These are phyloP conservation scores for Trichoderma asperellum DNA, from an alignment of 2,329 filamentous ascomycete genomes.

Conservation along the genomic window DNA sequence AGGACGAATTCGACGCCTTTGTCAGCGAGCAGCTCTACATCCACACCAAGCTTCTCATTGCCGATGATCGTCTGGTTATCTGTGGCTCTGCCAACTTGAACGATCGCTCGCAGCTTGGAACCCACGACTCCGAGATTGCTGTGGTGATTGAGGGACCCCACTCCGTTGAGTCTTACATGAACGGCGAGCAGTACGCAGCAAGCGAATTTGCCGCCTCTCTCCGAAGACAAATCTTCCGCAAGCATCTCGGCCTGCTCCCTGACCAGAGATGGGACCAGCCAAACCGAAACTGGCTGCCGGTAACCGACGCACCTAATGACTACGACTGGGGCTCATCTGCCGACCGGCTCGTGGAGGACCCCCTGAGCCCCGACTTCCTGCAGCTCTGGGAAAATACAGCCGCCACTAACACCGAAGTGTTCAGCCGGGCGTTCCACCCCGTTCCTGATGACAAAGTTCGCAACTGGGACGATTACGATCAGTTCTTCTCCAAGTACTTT, in stretches of 20 bases:
- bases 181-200: constrained; percentile 71
- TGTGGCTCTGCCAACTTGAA: constrained; percentile 70
- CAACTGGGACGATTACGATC: constrained; percentile 74
- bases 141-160: constrained; percentile 82
- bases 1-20: constrained; percentile 62
- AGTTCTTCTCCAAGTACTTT: constrained; percentile 71
- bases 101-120: constrained; percentile 74
- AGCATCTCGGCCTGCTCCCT: constrained; percentile 84
- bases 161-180: constrained; percentile 72
- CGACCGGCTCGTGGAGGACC: constrained; percentile 73
- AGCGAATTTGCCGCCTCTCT: constrained; percentile 78
- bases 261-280: constrained; percentile 70
- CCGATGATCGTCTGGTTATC: constrained; percentile 80
- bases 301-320: constrained; percentile 70
- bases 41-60: constrained; percentile 74
- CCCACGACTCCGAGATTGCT: constrained; percentile 88
- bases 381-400: constrained; percentile 75
- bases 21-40: constrained; percentile 67
- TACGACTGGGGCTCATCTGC: constrained; percentile 72
- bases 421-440: constrained; percentile 78
- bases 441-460: constrained; percentile 71
- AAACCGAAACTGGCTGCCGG: constrained; percentile 76
- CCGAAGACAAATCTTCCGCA: constrained; percentile 83
- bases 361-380: constrained; percentile 69
- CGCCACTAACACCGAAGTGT: constrained; percentile 77